Evolutionary conservation across 306 rosid genomes (phyloP), one percentile per base, ranked within the genome.

Genomic region (Cyclanthera cordifolia): DNA sequence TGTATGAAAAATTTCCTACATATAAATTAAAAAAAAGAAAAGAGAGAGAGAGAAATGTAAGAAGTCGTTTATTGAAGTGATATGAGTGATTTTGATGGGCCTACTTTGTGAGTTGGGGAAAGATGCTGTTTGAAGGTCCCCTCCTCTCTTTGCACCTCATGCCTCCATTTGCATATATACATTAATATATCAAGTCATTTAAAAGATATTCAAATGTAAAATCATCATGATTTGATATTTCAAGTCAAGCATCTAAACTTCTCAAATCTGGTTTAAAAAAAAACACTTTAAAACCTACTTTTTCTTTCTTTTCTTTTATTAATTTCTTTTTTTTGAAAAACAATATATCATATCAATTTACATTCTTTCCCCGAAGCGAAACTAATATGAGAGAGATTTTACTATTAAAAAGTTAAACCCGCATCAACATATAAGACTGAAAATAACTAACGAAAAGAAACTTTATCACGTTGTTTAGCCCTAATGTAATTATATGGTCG

Each of bases 111-210:
- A 23, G 51, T 21, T 66, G 51, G 53, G 70, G 70, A 11, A 65
- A 66, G 24, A 66, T 66, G 70, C 54, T 66, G 21, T 66, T 66
- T 66, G 51, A 41, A 66, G 70, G 70, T 66, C 70, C 70, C 70
- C 70, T 24, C 24, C 30, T 50, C 30, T 63, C 69, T 13, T 30
- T 23, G 28, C 30, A 13, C 32, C 32, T 66, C 41, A 43, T 66
- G 13, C 23, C 70, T n/a, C n/a, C 70, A 66, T 46, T 64, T 66
- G 52, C 32, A 43, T 64, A 63, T 41, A 24, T 15, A 9, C 21
- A 7, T 19, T 28, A n/a, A n/a, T n/a, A 37, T 61, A 61, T 61
- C 51, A 61, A 61, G 28, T 61, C 68, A 61, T 10, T 61, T 61
- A 20, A 21, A 43, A 14, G 37, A 0, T 64, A 9, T 65, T 65